phyloP scores from a whole-genome alignment of 805 yeast genomes.

The Candida nanaspora region DNA sequence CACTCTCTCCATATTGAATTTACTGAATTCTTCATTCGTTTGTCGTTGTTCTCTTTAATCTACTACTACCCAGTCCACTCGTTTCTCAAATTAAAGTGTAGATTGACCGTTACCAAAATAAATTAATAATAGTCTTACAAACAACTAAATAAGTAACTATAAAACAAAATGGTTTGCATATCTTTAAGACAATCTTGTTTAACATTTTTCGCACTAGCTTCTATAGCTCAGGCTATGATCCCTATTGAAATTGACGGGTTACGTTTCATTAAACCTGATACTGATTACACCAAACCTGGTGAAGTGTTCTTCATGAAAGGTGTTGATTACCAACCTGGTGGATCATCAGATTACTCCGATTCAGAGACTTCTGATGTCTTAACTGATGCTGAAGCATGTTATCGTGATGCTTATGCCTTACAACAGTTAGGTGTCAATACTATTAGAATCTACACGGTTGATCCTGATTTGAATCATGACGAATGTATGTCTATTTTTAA shows the following conservation, averaged over 20 bases:
- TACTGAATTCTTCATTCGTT: too few relatives aligned
- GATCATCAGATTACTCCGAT: constrained; percentile 55
- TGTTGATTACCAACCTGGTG: constrained; percentile 91
- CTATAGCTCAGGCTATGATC: constrained; percentile 35
- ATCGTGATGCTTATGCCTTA: constrained; percentile 72
- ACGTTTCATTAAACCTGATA: constrained; percentile 51
- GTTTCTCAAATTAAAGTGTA: too few relatives aligned
- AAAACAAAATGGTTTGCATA: constrained; percentile 9
- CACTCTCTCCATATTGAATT: too few relatives aligned
- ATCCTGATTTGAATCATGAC: constrained; percentile 82
- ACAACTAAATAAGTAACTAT: too few relatives aligned
- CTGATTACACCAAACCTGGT: constrained; percentile 28
- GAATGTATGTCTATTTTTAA: constrained; percentile 87
- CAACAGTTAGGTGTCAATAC: constrained; percentile 82
- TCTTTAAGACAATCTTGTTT: constrained; percentile 4
- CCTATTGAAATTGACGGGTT: constrained; percentile 51
- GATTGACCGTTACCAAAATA: too few relatives aligned
- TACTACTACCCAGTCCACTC: too few relatives aligned
- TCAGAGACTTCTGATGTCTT: constrained; percentile 50
- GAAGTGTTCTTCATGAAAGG: constrained; percentile 76
- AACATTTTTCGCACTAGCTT: constrained; percentile 1
- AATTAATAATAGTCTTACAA: too few relatives aligned
- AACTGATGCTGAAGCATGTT: constrained; percentile 61
- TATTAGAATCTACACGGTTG: constrained; percentile 72
- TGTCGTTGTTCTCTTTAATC: too few relatives aligned